Percentiles rank a stretch among this genome's conserved stretches.
These are phyloP conservation scores for Taxawa tesnikishii DNA, from an alignment of 2,329 filamentous ascomycete species.

Conservation along the genomic window DNA sequence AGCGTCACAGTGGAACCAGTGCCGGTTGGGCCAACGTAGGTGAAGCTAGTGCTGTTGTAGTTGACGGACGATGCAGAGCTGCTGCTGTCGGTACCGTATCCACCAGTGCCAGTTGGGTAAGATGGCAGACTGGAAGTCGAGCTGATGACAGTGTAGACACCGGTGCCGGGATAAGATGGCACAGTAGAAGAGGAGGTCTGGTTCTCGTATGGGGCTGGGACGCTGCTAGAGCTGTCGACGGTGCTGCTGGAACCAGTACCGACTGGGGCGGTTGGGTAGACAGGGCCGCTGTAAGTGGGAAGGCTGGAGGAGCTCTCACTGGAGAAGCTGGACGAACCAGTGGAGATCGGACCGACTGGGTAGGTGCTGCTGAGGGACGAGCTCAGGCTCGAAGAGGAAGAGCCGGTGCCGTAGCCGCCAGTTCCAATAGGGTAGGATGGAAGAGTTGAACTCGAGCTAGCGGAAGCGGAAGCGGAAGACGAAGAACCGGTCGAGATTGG, in stretches of 20 bases:
- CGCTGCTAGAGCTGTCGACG: not conserved
- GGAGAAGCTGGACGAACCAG: not conserved
- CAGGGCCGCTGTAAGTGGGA: not conserved
- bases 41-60: slow-evolving; percentile 1
- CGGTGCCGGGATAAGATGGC: not conserved
- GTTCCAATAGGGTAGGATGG: not conserved
- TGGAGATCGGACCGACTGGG: not conserved
- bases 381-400: not conserved
- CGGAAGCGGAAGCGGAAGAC: too few species aligned
- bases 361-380: not conserved
- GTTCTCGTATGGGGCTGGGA: not conserved
- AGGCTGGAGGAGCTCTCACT: not conserved
- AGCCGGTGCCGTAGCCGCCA: not conserved
- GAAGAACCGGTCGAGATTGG: not conserved
- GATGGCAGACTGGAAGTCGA: not conserved
- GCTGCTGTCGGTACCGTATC: not conserved
- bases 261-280: not conserved
- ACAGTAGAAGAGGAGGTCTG: not conserved
- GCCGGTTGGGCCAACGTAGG: slow-evolving; percentile 4
- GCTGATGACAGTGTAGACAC: slow-evolving; percentile 1
- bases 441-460: too few species aligned
- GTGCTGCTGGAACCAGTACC: slow-evolving; percentile 2
- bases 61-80: slow-evolving; percentile 1
- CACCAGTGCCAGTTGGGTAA: slow-evolving; percentile 1
- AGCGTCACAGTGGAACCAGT: not conserved